A percentile compares a stretch with the other conserved stretches of the same genome.
phyloP scores from a whole-genome alignment of 345 rosid genomes.

The Sisymbrium altissimum region DNA sequence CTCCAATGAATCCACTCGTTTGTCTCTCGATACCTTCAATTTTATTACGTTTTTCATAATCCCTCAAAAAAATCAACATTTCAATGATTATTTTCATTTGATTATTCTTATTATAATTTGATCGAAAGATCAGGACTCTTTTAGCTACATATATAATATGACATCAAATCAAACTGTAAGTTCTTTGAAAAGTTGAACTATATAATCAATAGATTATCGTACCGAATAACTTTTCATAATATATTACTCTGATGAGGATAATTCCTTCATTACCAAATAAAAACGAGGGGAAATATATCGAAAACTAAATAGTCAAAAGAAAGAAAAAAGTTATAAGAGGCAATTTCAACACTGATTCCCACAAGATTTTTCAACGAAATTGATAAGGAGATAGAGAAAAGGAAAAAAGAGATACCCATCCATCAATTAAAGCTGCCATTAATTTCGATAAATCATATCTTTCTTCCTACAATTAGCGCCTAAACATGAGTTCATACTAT shows the following conservation, averaged over 20 bases:
- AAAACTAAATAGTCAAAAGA: constrained; percentile 14
- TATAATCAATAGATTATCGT: background rate
- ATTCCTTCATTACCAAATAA: background rate
- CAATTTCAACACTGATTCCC: constrained; percentile 22
- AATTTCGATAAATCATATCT: constrained; percentile 2
- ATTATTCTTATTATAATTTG: background rate
- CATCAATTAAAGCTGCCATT: constrained; percentile 18
- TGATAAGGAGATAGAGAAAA: constrained; percentile 9
- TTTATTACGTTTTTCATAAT: background rate
- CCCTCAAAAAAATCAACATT: background rate
- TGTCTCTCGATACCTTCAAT: background rate
- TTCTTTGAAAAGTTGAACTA: background rate
- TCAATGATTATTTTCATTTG: background rate
- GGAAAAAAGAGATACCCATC: background rate
- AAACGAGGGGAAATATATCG: background rate
- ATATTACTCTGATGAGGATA: background rate
- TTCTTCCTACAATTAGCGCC: background rate
- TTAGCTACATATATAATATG: background rate
- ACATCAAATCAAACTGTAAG: background rate
- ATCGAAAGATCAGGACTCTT: background rate
- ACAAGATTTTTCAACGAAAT: constrained; percentile 20
- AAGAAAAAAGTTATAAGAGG: background rate
- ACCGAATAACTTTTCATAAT: background rate
- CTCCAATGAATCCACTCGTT: background rate
- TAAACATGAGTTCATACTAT: background rate